Evolutionary conservation across 2,329 filamentous ascomycete genomes (phyloP).

Genomic region (Trichophyton simii): DNA sequence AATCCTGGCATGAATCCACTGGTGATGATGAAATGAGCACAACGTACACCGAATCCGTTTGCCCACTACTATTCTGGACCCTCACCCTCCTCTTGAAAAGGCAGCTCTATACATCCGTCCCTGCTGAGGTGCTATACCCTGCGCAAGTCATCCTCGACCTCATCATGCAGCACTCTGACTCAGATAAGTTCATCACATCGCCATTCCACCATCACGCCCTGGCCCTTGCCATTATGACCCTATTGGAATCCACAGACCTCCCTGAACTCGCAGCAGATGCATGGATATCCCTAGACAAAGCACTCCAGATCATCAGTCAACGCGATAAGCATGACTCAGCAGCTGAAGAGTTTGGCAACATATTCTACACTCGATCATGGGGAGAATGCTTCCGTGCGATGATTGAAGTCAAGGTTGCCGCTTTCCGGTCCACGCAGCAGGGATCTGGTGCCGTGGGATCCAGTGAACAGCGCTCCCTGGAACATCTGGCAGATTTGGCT

Average conservation of each 20-base stretch:
- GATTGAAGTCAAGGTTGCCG: slow-evolving; percentile 27
- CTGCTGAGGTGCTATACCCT: slow-evolving; percentile 31
- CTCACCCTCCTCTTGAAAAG: slow-evolving; percentile 32
- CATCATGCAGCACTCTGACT: slow-evolving; percentile 24
- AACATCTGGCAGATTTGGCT: slow-evolving; percentile 33
- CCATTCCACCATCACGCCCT: slow-evolving; percentile 33
- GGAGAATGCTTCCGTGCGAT: slow-evolving; percentile 30
- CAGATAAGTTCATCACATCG: slow-evolving; percentile 20
- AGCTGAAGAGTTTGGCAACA: slow-evolving; percentile 25
- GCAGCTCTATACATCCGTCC: slow-evolving; percentile 31
- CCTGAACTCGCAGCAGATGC: slow-evolving; percentile 28
- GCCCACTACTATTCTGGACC: slow-evolving; percentile 33
- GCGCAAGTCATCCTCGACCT: slow-evolving; percentile 31
- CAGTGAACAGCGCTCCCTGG: slow-evolving; percentile 33
- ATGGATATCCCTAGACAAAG: slow-evolving; percentile 36
- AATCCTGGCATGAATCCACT: slow-evolving; percentile 21
- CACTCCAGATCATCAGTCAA: slow-evolving; percentile 38
- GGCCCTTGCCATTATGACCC: slow-evolving; percentile 30
- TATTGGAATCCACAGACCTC: slow-evolving; percentile 31
- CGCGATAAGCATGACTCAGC: slow-evolving; percentile 26
- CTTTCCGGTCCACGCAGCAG: slow-evolving; percentile 17
- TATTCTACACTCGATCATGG: slow-evolving; percentile 30
- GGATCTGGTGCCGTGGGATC: slow-evolving; percentile 23
- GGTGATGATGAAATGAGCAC: slow-evolving; percentile 18
- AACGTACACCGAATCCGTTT: slow-evolving; percentile 26